Percentiles rank a stretch among this genome's conserved stretches.
Conservation (phyloP, 1,139 yeast species). For the Hemisphaericaspora lyxosophila region DNA sequence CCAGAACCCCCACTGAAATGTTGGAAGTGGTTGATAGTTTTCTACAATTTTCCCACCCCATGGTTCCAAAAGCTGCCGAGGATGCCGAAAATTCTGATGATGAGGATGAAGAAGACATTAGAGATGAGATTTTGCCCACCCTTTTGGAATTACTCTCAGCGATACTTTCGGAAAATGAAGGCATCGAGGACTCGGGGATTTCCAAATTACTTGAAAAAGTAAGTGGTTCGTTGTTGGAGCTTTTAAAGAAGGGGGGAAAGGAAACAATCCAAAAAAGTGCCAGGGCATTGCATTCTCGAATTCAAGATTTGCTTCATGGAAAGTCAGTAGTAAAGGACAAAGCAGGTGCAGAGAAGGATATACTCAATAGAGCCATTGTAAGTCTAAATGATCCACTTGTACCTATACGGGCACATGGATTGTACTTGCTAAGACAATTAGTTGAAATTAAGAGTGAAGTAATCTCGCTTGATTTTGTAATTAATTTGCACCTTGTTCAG, state of each 20-base stretch:
- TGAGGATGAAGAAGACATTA: constrained; percentile 23
- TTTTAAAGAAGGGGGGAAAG: constrained; percentile 12
- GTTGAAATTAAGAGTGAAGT: constrained; percentile 51
- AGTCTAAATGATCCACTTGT: constrained; percentile 75
- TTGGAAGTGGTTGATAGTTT: constrained; percentile 55
- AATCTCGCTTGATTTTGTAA: constrained; percentile 52
- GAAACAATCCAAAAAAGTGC: constrained; percentile 18
- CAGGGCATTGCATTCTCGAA: constrained; percentile 31
- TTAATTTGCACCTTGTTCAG: constrained; percentile 63
- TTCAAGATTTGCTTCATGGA: constrained; percentile 28
- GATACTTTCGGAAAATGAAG: constrained; percentile 44
- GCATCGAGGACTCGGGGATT: constrained; percentile 25
- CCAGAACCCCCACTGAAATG: constrained; percentile 62
- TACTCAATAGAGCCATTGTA: constrained; percentile 55
- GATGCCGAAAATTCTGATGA: constrained; percentile 34
- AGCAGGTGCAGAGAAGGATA: constrained; percentile 20
- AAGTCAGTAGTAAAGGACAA: constrained; percentile 16
- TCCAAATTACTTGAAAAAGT: constrained; percentile 27
- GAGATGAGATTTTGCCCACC: constrained; percentile 28
- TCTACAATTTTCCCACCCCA: constrained; percentile 3
- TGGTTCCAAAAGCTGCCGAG: constrained; percentile 5
- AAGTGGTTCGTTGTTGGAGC: constrained; percentile 22
- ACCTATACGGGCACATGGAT: constrained; percentile 86
- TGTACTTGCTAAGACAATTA: constrained; percentile 61
- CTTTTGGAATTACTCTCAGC: constrained; percentile 57